A percentile compares a stretch with the other conserved stretches of the same genome.
Evolutionary conservation across 2,329 filamentous ascomycete species (phyloP).

Genomic region (Cadophora malorum): DNA sequence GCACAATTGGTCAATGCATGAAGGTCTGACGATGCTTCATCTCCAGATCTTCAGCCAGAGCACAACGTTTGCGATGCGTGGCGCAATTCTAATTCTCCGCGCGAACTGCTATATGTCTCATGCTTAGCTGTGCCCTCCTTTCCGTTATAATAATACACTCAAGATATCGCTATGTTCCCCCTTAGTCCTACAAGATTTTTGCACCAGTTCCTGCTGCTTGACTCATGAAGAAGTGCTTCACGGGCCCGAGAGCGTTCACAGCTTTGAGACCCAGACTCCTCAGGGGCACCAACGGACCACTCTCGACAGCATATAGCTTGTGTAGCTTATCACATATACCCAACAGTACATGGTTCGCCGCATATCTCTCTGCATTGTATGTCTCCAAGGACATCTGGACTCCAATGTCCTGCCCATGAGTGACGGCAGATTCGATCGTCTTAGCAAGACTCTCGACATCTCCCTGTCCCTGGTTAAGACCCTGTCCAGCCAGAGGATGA

Average conservation of each 20-base stretch:
- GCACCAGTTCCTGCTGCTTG: conserved; percentile 64
- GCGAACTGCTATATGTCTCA: conserved; percentile 22
- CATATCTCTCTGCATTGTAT: conserved; percentile 83
- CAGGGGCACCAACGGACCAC: conserved; percentile 79
- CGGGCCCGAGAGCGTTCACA: conserved; percentile 74
- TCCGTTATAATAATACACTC: conserved; percentile 23
- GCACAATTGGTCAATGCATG: neutral
- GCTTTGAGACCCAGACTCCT: conserved; percentile 78
- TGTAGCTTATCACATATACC: conserved; percentile 89
- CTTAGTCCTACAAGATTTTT: conserved; percentile 49
- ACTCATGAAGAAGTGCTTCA: conserved; percentile 89
- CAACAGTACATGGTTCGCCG: conserved; percentile 78
- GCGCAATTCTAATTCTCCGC: conserved; percentile 14
- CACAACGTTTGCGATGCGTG: conserved; percentile 8
- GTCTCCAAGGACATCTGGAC: conserved; percentile 77
- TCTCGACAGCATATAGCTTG: conserved; percentile 84
- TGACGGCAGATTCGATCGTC: conserved; percentile 77
- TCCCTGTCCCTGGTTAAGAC: conserved; percentile 89
- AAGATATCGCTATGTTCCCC: conserved; percentile 9
- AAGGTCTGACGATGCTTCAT: conserved; percentile 4
- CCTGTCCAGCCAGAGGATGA: conserved; percentile 93
- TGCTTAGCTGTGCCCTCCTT: conserved; percentile 6
- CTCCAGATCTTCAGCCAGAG: conserved; percentile 13
- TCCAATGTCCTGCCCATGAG: conserved; percentile 88
- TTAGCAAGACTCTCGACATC: conserved; percentile 82